These are phyloP conservation scores for Herpetomonas samuelpessoai DNA, from an alignment of 208 protist species.

Conservation along the genomic window DNA sequence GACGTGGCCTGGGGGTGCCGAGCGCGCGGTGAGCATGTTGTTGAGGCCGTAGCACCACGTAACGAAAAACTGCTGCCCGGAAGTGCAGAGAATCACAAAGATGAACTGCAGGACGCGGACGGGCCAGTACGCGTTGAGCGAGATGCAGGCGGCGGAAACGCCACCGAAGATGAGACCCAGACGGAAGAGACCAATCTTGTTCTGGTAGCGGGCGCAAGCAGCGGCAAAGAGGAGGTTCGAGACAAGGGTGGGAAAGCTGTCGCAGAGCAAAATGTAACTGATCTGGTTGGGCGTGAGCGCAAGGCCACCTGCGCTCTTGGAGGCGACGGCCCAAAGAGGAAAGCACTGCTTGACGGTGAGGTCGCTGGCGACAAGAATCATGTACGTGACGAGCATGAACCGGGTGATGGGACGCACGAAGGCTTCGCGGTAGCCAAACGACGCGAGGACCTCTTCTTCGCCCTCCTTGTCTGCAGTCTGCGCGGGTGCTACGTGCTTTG, in stretches of 20 bases:
- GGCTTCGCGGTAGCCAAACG: slow-evolving; percentile 48
- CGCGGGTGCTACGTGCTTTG: too few species aligned
- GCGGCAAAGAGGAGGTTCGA: slow-evolving; percentile 34
- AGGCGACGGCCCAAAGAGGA: slow-evolving; percentile 41
- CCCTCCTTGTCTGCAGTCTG: too few species aligned
- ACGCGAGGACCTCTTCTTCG: too few species aligned
- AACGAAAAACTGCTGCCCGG: slow-evolving; percentile 30
- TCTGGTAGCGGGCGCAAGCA: slow-evolving; percentile 10
- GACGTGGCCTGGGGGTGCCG: slow-evolving; percentile 30
- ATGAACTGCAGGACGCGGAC: slow-evolving; percentile 4
- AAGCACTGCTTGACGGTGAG: slow-evolving; percentile 29
- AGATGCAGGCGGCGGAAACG: slow-evolving; percentile 3
- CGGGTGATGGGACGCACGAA: slow-evolving; percentile 28
- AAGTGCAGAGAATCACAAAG: slow-evolving; percentile 28
- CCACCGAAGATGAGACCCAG: slow-evolving; percentile 14
- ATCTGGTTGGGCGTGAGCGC: slow-evolving; percentile 19
- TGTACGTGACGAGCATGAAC: slow-evolving; percentile 41
- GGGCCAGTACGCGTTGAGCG: slow-evolving; percentile 10
- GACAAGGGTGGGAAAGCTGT: slow-evolving; percentile 35
- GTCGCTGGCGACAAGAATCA: slow-evolving; percentile 32
- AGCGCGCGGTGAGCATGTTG: slow-evolving; percentile 51
- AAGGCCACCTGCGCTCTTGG: slow-evolving; percentile 19
- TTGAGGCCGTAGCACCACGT: slow-evolving; percentile 62
- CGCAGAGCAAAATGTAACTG: slow-evolving; percentile 29
- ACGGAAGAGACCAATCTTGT: slow-evolving; percentile 42